These are phyloP conservation scores for Apophysomyces sp. DNA, from an alignment of 371 early-diverging fungal genomes.

Conservation along the genomic window DNA sequence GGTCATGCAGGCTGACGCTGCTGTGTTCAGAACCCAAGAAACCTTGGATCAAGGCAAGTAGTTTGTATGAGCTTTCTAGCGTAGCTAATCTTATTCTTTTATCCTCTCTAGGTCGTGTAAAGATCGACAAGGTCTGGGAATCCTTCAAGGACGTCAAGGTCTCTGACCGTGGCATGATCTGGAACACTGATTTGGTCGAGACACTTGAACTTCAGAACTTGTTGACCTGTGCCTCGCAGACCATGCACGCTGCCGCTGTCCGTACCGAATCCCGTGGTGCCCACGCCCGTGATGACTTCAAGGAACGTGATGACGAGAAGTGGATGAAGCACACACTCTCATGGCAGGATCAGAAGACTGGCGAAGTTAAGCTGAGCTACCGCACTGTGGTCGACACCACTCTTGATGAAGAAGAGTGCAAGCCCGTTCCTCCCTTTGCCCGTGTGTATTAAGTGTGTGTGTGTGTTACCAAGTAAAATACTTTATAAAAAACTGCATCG, in stretches of 20 bases:
- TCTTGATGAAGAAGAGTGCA: slow-evolving; percentile 91
- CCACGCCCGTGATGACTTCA: slow-evolving; percentile 95
- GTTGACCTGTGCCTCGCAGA: slow-evolving; percentile 95
- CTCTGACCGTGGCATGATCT: slow-evolving; percentile 93
- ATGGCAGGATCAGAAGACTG: slow-evolving; percentile 84
- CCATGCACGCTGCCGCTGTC: slow-evolving; percentile 93
- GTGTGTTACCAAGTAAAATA: neutral
- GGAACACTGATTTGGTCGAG: slow-evolving; percentile 97
- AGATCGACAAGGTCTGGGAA: slow-evolving; percentile 85
- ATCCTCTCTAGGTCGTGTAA: slow-evolving; percentile 57
- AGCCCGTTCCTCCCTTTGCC: slow-evolving; percentile 90
- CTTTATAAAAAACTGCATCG: too few species aligned
- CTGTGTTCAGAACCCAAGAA: slow-evolving; percentile 95
- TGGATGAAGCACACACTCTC: slow-evolving; percentile 99
- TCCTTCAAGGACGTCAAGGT: slow-evolving; percentile 84
- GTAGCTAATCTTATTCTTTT: too few species aligned
- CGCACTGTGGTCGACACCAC: slow-evolving; percentile 80
- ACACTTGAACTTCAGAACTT: slow-evolving; percentile 96
- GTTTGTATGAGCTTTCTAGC: too few species aligned
- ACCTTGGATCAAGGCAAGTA: slow-evolving; percentile 80
- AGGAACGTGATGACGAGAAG: slow-evolving; percentile 85
- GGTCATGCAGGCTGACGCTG: slow-evolving; percentile 96
- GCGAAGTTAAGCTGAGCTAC: slow-evolving; percentile 80
- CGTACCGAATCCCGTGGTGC: slow-evolving; percentile 98
- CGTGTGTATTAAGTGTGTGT: slow-evolving; percentile 83